Evolutionary conservation across 768 basidiomycete species (phyloP).

Genomic region (Agrocybe praecox): DNA sequence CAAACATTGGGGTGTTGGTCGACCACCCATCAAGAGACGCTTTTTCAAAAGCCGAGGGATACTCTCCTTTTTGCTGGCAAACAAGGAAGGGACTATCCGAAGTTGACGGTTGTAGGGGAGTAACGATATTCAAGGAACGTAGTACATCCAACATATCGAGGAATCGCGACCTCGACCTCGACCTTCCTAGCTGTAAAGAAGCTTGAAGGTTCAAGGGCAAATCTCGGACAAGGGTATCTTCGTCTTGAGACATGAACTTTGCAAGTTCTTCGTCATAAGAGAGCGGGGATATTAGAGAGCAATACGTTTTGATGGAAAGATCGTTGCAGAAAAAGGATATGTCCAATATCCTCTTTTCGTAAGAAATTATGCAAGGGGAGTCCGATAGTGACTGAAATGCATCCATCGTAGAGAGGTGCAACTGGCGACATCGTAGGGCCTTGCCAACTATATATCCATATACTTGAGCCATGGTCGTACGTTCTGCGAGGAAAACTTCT

Average conservation of each 20-base stretch:
- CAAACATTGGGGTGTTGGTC: slow-evolving; percentile 41
- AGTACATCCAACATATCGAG: slow-evolving; percentile 65
- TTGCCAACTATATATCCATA: slow-evolving; percentile 78
- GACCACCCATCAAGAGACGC: slow-evolving; percentile 46
- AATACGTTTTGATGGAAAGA: slow-evolving; percentile 66
- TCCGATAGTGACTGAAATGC: slow-evolving; percentile 42
- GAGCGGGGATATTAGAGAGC: slow-evolving; percentile 61
- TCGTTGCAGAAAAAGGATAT: slow-evolving; percentile 65
- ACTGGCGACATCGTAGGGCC: slow-evolving; percentile 59
- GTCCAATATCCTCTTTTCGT: slow-evolving; percentile 57
- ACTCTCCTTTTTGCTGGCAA: slow-evolving; percentile 43
- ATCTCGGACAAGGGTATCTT: slow-evolving; percentile 53
- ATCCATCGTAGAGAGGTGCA: slow-evolving; percentile 59
- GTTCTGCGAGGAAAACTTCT: slow-evolving; percentile 68
- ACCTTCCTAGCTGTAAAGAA: slow-evolving; percentile 58
- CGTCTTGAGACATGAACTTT: slow-evolving; percentile 47
- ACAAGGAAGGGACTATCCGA: slow-evolving; percentile 44
- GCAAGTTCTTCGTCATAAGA: slow-evolving; percentile 59
- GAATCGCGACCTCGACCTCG: slow-evolving; percentile 60
- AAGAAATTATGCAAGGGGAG: slow-evolving; percentile 51
- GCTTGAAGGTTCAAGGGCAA: slow-evolving; percentile 53
- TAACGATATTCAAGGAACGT: slow-evolving; percentile 55
- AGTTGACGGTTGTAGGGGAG: slow-evolving; percentile 53
- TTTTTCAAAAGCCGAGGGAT: slow-evolving; percentile 50
- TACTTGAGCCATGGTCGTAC: slow-evolving; percentile 67